Conservation (phyloP, 2,329 filamentous ascomycete genomes). For the Penicillium sp. region DNA sequence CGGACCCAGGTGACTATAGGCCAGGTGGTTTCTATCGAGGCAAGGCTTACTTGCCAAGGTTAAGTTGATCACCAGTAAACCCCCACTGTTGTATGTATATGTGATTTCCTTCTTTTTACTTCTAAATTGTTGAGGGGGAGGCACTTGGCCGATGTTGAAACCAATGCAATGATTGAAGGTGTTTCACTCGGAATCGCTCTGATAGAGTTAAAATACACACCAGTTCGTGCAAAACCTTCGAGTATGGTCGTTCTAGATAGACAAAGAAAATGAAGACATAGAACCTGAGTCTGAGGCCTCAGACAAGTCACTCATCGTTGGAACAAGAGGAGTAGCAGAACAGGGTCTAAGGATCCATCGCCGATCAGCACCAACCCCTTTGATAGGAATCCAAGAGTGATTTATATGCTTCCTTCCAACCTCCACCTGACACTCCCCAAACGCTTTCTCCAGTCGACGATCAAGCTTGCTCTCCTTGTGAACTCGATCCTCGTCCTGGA, state of each 20-base stretch:
- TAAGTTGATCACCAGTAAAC: no score
- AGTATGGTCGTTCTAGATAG: not conserved
- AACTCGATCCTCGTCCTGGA: conserved; percentile 4
- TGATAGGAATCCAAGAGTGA: conserved; percentile 7
- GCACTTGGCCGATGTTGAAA: not conserved
- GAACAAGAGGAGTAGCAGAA: conserved; percentile 10
- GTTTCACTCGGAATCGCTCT: not conserved
- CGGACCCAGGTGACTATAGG: no score
- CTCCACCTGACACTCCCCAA: conserved; percentile 4
- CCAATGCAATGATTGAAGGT: not conserved
- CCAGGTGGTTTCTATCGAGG: no score
- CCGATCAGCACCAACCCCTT: conserved; percentile 5
- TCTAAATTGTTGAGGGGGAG: no score
- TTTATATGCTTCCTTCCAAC: conserved; percentile 4
- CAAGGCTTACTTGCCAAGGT: no score
- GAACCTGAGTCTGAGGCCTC: not conserved
- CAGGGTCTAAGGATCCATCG: conserved; percentile 3
- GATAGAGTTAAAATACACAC: not conserved
- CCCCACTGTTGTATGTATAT: no score
- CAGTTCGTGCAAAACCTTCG: not conserved
- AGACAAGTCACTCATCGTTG: not conserved
- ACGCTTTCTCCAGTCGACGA: not conserved
- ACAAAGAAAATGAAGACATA: not conserved
- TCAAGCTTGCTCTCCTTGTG: conserved; percentile 6
- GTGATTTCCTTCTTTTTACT: no score